phyloP scores from a whole-genome alignment of 371 early-diverging fungal genomes.

The Mortierella polycephala region DNA sequence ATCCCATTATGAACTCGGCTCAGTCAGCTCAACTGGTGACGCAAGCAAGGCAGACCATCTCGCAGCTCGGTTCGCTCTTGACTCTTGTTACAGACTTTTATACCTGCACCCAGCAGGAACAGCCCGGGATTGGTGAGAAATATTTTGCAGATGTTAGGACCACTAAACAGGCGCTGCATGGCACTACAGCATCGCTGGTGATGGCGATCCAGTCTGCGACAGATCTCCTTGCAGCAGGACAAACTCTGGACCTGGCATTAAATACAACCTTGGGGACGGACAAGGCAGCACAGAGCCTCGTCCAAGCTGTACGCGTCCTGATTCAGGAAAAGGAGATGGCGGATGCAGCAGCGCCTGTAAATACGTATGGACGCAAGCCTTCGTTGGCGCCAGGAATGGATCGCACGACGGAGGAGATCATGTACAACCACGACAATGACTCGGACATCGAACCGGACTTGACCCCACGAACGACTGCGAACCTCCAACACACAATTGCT shows the following conservation, averaged over 20 bases:
- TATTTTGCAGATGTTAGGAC: conserved; percentile 47
- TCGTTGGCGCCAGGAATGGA: conserved; percentile 33
- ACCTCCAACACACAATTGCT: background rate
- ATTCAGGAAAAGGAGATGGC: conserved; percentile 55
- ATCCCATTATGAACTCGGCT: conserved; percentile 50
- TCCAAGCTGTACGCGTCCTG: conserved; percentile 49
- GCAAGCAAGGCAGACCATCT: conserved; percentile 55
- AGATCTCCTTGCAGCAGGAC: conserved; percentile 37
- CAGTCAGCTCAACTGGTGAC: conserved; percentile 54
- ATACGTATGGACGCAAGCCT: conserved; percentile 26
- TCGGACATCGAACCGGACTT: conserved; percentile 53
- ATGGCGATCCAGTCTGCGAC: conserved; percentile 52
- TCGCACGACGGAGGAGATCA: conserved; percentile 30
- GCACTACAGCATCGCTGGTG: conserved; percentile 48
- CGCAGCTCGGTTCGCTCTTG: conserved; percentile 54
- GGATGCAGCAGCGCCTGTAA: conserved; percentile 7
- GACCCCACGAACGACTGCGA: conserved; percentile 23
- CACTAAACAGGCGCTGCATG: conserved; percentile 45
- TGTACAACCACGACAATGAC: conserved; percentile 51
- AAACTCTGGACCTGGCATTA: conserved; percentile 42
- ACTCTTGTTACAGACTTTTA: conserved; percentile 55
- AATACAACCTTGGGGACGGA: conserved; percentile 52
- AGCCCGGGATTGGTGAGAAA: conserved; percentile 35
- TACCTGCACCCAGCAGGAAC: conserved; percentile 27
- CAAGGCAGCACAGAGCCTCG: conserved; percentile 51